These are phyloP conservation scores for Chaetomidium leptoderma DNA, from an alignment of 495 filamentous ascomycete species.

Conservation along the genomic window DNA sequence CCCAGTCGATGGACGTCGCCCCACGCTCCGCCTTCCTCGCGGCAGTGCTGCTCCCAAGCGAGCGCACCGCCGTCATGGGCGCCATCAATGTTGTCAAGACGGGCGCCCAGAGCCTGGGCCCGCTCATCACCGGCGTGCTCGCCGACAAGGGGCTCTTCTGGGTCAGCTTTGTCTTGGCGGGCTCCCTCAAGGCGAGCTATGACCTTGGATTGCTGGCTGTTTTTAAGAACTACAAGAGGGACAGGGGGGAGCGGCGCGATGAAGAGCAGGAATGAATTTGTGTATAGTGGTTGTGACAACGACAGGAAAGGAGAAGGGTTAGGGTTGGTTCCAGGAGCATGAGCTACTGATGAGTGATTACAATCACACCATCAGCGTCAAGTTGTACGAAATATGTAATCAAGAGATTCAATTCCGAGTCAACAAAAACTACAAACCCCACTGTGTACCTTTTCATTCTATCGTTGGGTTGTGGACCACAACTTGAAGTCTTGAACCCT, in stretches of 20 bases:
- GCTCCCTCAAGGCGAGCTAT: constrained; percentile 62
- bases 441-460: too few species aligned
- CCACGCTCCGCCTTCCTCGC: constrained; percentile 77
- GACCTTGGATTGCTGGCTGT: constrained; percentile 60
- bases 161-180: constrained; percentile 63
- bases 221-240: neutral
- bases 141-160: constrained; percentile 60
- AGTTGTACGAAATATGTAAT: too few species aligned
- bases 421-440: too few species aligned
- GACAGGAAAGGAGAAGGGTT: too few species aligned
- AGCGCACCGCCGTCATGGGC: constrained; percentile 77
- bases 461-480: too few species aligned
- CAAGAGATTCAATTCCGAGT: too few species aligned
- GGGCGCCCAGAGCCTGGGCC: constrained; percentile 57
- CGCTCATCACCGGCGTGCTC: constrained; percentile 65
- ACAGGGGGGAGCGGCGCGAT: neutral
- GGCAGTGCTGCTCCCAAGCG: constrained; percentile 61
- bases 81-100: constrained; percentile 66
- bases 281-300: too few species aligned
- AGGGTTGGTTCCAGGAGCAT: too few species aligned
- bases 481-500: too few species aligned
- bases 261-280: too few species aligned
- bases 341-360: too few species aligned
- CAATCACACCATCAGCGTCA: too few species aligned
- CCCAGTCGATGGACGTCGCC: constrained; percentile 77